Evolutionary conservation across 2,329 filamentous ascomycete species (phyloP), one percentile per base, ranked within the genome.

Genomic region (Torrubiellomyces zombiae): DNA sequence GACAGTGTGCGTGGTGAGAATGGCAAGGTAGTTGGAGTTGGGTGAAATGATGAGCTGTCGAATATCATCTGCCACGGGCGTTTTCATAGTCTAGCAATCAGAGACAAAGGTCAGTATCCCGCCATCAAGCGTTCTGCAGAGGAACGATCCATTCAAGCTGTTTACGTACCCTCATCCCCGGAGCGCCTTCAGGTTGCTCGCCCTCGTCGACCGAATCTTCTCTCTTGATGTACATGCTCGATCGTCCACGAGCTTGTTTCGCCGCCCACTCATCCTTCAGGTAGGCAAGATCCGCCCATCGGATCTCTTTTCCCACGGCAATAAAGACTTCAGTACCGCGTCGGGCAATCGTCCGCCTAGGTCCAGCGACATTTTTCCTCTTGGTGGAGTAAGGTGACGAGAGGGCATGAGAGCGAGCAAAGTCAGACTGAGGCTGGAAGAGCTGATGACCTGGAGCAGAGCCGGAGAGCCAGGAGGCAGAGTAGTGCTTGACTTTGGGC

Each of bases 241-340:
- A 31, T 17, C 45, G 45, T 20, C 42, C 42, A 15, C 42, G 41
- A 7, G 37, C 20, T 25, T 43, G 39, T 16, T 42, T 44, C 12
- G 36, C 39, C 13, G 44, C 32, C 50, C 51, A 56, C 24, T 43
- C 47, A 32, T 73, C 78, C 55, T 91, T 92, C 42, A 95, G 50
- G 30, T 75, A 69, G 25, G 72, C 69, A 28, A 98, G 55, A 50
- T 93, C 81, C 7, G 79, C 75, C 83, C 89, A 98, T 48, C 85
- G 67, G 32, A 98, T 77, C 50, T 95, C 81, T 39, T 77, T 85
- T 24, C 85, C 85, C 20, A 78, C 74, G 12, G 83, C 85, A 9
- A 82, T 73, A 45, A 95, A 95, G 7, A 95, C 58, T 42, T 98
- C 85, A 1, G 79, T 82, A 10, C 79, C 83, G 30, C 86, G 65